phyloP scores from a whole-genome alignment of 2,329 filamentous ascomycete species.

The Tolypocladium paradoxum region DNA sequence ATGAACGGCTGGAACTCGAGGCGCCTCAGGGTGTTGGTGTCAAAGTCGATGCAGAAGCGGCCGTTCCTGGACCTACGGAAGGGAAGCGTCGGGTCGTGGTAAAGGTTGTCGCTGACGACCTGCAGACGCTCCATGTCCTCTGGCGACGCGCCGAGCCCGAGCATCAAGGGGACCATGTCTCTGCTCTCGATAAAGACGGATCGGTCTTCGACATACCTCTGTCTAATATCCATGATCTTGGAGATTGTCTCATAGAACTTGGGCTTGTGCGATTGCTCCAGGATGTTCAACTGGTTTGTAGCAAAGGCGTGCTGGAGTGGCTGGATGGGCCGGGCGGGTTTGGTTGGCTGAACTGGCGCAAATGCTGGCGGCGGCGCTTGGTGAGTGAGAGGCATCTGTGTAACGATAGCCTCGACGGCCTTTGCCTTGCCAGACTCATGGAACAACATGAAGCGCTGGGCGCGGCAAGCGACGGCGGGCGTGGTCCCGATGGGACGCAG shows the following conservation, averaged over 20 bases:
- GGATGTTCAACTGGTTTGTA: conserved; percentile 11
- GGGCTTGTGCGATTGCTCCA: conserved; percentile 10
- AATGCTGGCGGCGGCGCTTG: conserved; percentile 1
- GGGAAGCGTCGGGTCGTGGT: conserved; percentile 16
- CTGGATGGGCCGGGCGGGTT: not conserved
- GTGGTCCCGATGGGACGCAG: conserved; percentile 1
- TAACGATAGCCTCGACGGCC: conserved; percentile 5
- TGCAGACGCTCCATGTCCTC: conserved; percentile 12
- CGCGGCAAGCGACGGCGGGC: not conserved
- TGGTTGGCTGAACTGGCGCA: not conserved
- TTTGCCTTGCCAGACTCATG: conserved; percentile 11
- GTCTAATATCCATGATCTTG: conserved; percentile 13
- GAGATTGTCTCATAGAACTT: conserved; percentile 14
- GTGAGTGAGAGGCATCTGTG: not conserved
- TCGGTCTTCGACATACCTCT: conserved; percentile 13
- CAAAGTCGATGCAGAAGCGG: conserved; percentile 16
- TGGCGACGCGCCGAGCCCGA: conserved; percentile 13
- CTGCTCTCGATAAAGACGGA: conserved; percentile 13
- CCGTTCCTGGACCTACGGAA: conserved; percentile 15
- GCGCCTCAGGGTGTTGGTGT: conserved; percentile 12
- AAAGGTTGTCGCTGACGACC: conserved; percentile 11
- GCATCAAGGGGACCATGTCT: conserved; percentile 13
- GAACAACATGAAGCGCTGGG: conserved; percentile 12
- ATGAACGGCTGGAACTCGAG: conserved; percentile 19
- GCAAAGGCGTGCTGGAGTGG: conserved; percentile 1